These are phyloP conservation scores for Sphagnum tenellum DNA, from an alignment of 225 moss, liverwort and hornwort species.

Conservation along the genomic window DNA sequence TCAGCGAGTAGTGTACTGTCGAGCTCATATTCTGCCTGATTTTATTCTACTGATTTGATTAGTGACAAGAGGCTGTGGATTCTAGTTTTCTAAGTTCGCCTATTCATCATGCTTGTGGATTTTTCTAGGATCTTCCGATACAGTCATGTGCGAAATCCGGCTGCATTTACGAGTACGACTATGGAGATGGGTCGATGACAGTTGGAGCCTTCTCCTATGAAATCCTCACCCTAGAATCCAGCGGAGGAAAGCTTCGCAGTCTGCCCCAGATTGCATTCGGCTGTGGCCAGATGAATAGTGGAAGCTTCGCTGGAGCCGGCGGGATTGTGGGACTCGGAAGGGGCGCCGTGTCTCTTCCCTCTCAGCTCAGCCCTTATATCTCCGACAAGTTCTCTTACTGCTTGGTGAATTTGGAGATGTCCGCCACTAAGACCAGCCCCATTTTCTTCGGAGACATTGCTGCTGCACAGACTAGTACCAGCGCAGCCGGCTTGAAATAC, in stretches of 20 bases:
- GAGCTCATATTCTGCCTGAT: too few relatives aligned
- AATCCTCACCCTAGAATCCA: background rate
- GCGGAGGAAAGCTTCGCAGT: background rate
- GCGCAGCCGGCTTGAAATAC: slow-evolving; percentile 10
- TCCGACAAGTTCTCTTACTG: slow-evolving; percentile 2
- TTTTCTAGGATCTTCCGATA: too few relatives aligned
- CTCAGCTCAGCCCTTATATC: background rate
- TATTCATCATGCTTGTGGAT: too few relatives aligned
- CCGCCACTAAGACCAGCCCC: background rate
- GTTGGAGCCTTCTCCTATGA: slow-evolving; percentile 1
- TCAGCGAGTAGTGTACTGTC: background rate
- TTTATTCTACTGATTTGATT: too few relatives aligned
- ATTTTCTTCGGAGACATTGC: background rate
- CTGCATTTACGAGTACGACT: background rate
- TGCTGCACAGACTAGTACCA: background rate
- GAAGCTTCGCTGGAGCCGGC: background rate
- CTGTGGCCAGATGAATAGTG: background rate
- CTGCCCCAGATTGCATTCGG: slow-evolving; percentile 3
- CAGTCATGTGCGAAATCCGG: too few relatives aligned
- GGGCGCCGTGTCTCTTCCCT: background rate
- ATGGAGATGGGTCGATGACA: background rate
- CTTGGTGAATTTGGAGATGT: background rate
- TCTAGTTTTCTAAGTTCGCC: too few relatives aligned
- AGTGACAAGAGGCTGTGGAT: too few relatives aligned
- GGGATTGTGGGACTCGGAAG: slow-evolving; percentile 2